Evolutionary conservation across 345 rosid species (phyloP).

Genomic region (Eutrema heterophyllum): DNA sequence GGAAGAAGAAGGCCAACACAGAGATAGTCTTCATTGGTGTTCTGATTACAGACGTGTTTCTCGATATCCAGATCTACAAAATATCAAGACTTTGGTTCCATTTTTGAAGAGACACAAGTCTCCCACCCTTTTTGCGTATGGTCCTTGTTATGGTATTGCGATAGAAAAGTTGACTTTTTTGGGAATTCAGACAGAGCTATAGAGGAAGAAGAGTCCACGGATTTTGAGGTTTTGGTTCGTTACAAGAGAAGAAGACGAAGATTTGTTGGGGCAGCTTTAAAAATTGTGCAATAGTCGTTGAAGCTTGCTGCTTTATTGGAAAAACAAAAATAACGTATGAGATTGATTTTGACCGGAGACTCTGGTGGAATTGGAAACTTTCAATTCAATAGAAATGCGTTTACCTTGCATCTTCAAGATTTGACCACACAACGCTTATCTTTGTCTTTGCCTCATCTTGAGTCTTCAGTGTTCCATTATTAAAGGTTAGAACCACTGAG

Average conservation of each 20-base stretch:
- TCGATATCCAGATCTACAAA: constrained; percentile 10
- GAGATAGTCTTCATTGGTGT: constrained; percentile 19
- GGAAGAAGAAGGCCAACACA: constrained; percentile 16
- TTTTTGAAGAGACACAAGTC: background rate
- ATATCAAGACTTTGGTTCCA: constrained; percentile 14
- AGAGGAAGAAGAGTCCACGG: constrained; percentile 4
- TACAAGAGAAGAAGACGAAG: constrained; percentile 13
- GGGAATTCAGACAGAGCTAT: constrained; percentile 8
- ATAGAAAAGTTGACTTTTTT: constrained; percentile 27
- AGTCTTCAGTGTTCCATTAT: background rate
- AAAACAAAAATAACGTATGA: background rate
- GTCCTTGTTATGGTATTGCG: background rate
- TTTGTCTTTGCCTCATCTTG: background rate
- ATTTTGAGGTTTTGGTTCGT: background rate
- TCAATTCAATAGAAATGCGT: constrained; percentile 8
- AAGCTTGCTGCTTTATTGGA: constrained; percentile 19
- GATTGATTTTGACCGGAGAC: constrained; percentile 27
- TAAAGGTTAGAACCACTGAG: background rate
- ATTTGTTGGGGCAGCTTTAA: constrained; percentile 7
- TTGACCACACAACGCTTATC: constrained; percentile 16
- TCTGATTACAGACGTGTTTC: background rate
- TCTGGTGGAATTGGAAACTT: constrained; percentile 10
- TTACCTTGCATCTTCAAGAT: constrained; percentile 21
- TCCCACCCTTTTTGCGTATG: constrained; percentile 14
- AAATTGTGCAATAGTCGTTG: constrained; percentile 23